Evolutionary conservation across 371 early-diverging fungal genomes (phyloP).

Genomic region (Mortierella sp.): DNA sequence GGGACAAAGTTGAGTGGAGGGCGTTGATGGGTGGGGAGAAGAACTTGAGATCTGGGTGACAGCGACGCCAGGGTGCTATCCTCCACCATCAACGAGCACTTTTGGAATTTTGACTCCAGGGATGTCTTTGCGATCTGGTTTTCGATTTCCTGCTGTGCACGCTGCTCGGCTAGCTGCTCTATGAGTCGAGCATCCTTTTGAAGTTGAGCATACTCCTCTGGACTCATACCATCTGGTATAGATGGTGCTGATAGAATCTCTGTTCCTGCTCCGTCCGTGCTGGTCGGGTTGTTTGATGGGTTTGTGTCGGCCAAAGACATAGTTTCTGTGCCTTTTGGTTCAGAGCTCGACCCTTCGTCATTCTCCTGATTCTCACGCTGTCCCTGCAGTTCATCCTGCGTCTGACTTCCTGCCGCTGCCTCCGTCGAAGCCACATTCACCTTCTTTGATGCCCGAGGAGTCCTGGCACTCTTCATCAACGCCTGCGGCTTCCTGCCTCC

Average conservation of each 20-base stretch:
- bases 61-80: slow-evolving; percentile 25
- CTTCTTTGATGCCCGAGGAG: not conserved
- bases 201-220: not conserved
- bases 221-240: not conserved
- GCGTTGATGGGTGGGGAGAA: slow-evolving; percentile 32
- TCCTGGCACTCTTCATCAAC: not conserved
- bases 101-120: slow-evolving; percentile 37
- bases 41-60: slow-evolving; percentile 25
- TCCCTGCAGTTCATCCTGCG: too few relatives aligned
- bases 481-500: not conserved
- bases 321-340: not conserved
- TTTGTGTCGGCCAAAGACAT: not conserved
- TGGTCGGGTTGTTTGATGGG: not conserved
- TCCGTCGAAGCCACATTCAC: not conserved
- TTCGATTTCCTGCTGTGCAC: slow-evolving; percentile 15
- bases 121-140: slow-evolving; percentile 17
- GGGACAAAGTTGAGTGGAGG: slow-evolving; percentile 9
- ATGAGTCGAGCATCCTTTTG: slow-evolving; percentile 10
- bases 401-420: not conserved
- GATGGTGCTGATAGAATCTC: not conserved
- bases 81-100: slow-evolving; percentile 23
- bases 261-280: not conserved
- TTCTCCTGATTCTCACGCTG: too few relatives aligned
- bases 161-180: slow-evolving; percentile 9
- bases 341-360: not conserved